Evolutionary conservation across 139 green algal genomes (phyloP).

Genomic region (Desmodesmus armatus): DNA sequence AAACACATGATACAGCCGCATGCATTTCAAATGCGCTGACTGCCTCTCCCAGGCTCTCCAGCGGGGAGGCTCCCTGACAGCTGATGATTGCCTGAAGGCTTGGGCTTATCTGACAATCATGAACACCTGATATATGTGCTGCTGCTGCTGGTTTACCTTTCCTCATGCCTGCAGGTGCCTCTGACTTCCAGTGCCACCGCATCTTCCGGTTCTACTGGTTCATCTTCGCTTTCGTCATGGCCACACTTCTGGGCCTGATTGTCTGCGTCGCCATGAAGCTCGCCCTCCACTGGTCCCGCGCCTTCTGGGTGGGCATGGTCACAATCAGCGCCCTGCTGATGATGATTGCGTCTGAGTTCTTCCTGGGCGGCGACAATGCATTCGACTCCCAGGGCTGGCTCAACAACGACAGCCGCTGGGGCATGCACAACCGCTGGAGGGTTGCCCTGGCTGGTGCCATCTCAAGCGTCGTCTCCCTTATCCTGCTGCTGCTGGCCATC

Average conservation of each 20-base stretch:
- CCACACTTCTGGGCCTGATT: conserved; percentile 24
- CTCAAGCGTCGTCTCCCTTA: neutral
- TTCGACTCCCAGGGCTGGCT: neutral
- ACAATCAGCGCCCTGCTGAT: conserved; percentile 26
- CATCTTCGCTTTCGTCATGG: conserved; percentile 14
- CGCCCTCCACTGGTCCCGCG: conserved; percentile 8
- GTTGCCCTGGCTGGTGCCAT: conserved; percentile 26
- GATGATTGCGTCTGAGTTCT: conserved; percentile 35
- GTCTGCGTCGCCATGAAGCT: neutral
- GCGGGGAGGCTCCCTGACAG: no score
- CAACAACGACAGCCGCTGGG: neutral
- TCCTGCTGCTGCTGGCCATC: conserved; percentile 26
- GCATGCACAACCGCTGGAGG: neutral
- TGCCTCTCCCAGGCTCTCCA: no score
- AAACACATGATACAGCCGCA: no score
- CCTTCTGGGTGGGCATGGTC: conserved; percentile 42
- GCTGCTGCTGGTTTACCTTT: no score
- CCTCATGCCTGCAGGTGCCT: no score
- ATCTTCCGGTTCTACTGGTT: conserved; percentile 46
- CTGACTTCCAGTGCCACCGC: neutral
- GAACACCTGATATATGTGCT: no score
- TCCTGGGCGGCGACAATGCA: no score
- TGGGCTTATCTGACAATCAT: no score
- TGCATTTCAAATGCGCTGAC: no score
- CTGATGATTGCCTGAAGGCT: no score